Evolutionary conservation across 1,284 basidiomycete genomes (phyloP), one percentile per base, ranked within the genome.

Genomic region (Ceratobasidium papillatum): DNA sequence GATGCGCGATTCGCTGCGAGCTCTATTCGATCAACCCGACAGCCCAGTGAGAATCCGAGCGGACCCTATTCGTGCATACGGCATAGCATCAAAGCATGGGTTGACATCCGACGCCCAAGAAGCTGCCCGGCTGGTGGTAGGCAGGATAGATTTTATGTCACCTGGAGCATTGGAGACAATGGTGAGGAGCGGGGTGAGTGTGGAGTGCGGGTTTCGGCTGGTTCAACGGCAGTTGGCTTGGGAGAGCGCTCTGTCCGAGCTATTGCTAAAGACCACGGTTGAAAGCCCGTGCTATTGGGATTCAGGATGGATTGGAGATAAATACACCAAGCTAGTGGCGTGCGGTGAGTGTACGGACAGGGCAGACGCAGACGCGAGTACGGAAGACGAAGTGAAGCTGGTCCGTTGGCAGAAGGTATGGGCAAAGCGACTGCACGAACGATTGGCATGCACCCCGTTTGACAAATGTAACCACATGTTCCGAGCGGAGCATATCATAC

Each of bases 391-490:
- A 3, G 36, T 47, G 41, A 19, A 25, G 3, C 9, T 63, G 17
- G 43, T 49, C 61, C 22, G 12, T 8, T 63, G 61, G 61, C 38
- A 63, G 27, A 38, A 22, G 19, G 32, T 8, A 38, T 63, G 61
- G 61, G 43, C 27, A 19, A 27, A 19, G 27, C 17, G 43, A 14
- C 9, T 63, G 4, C 38, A 63, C 30, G 25, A 22, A 27, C 27
- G 41, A 27, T 27, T 63, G 25, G 5, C n/a, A 4, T 63, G 41
- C 25, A 63, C 41, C 12, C 61, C 61, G 3, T 32, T 45, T 11
- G 61, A 63, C 12, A 41, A 63, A 9, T 63, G 61, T 14, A 11
- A n/a, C 38, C 12, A 63, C 25, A 17, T 63, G 25, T 63, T 63
- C 17, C 43, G 36, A 4, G 25, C 43, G 19, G 61, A 47, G 25